Evolutionary conservation across 352 stramenopile species (phyloP).

Genomic region (Phytopythium helicoides): DNA sequence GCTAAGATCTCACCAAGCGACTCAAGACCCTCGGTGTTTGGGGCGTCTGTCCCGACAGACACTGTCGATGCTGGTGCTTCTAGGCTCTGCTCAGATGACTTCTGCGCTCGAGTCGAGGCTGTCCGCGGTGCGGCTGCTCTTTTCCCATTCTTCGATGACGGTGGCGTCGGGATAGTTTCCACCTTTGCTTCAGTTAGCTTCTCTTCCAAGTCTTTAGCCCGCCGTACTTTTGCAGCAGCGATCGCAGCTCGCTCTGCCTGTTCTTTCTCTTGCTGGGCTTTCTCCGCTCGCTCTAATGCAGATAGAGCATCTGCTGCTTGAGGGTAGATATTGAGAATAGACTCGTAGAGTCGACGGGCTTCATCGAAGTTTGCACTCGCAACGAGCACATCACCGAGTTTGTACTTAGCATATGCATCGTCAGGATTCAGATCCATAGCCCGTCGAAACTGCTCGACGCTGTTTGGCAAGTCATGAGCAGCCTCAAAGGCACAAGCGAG

Average conservation of each 20-base stretch:
- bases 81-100: background rate
- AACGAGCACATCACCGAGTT: constrained; percentile 48
- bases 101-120: constrained; percentile 1
- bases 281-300: constrained; percentile 25
- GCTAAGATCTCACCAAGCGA: constrained; percentile 19
- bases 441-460: constrained; percentile 36
- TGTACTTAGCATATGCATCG: constrained; percentile 58
- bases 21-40: constrained; percentile 10
- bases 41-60: constrained; percentile 22
- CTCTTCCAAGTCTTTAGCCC: constrained; percentile 14
- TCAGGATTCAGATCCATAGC: constrained; percentile 42
- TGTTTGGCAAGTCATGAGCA: constrained; percentile 29
- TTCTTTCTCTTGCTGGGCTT: constrained; percentile 18
- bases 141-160: constrained; percentile 1
- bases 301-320: constrained; percentile 43
- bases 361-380: constrained; percentile 35
- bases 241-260: constrained; percentile 23
- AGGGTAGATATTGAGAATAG: constrained; percentile 44
- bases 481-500: constrained; percentile 61
- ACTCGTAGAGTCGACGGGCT: constrained; percentile 32
- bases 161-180: background rate
- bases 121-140: background rate
- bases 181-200: background rate
- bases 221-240: constrained; percentile 24
- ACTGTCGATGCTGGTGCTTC: constrained; percentile 3